Base-by-base conservation (phyloP, 768 basidiomycete genomes). In the Mycena filopes region DNA sequence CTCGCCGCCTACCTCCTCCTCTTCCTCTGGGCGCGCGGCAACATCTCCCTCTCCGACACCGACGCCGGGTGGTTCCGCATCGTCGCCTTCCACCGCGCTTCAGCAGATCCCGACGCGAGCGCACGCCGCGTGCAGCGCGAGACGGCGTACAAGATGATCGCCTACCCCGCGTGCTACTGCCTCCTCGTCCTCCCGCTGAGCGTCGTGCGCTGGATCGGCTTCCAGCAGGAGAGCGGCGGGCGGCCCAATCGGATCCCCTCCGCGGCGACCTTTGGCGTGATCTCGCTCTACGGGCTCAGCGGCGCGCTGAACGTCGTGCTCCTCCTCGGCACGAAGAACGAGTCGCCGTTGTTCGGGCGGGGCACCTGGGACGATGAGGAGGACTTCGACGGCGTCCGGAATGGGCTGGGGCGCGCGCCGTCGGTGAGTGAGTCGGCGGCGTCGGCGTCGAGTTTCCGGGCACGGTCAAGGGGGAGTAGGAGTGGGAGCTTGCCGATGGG, bases 281-380 rank as follows among this genome's bases (percentile, higher is more conserved):
- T 72, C n/a, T 59, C 73, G 7, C 55, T 80, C n/a, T 82, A 76
- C 63, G 70, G 73, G 9, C 77, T 83, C 57, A 81, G 79, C 45
- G 83, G 83, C 13, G 68, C 74, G 38, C 64, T 76, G 53, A 84
- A 83, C 54, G 82, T 82, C 15, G 36, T 79, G 23, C 74, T 84
- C 8, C 69, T 83, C 36, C 69, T 81, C 26, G 61, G 67, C 21
- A 78, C 79, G 18, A 76, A 79, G 23, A 80, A 79, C 4, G 73
- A 74, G 31, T 73, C 79, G 2, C 72, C 74, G 29, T 72, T 82
- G 13, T 81, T 81, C 48, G 71, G 73, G n/a, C n/a, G n/a, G n/a
- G n/a, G n/a, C n/a, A n/a, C n/a, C n/a, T n/a, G n/a, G 13, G 55
- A 42, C 13, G 63, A 16, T 11, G 40, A 18, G 10, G 42, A 18